Percentiles rank a stretch among this genome's conserved stretches.
Conservation (phyloP, 2,329 filamentous ascomycete genomes). For the Botrytis byssoidea region DNA sequence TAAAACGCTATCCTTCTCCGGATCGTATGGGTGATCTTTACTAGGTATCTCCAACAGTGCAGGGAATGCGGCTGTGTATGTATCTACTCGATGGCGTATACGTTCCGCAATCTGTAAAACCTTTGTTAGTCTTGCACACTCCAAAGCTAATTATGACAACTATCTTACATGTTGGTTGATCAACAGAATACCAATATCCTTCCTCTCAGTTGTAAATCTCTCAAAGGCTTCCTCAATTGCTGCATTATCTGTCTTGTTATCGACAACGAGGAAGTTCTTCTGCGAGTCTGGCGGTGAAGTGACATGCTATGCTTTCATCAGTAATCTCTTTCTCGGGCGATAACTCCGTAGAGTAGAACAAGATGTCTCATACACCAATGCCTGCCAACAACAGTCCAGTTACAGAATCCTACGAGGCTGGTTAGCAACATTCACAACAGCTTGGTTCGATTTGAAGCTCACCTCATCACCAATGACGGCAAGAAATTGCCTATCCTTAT, state of each 20-base stretch:
- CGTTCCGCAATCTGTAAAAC: constrained; percentile 76
- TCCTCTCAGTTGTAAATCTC: constrained; percentile 81
- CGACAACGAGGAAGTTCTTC: constrained; percentile 98
- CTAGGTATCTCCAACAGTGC: constrained; percentile 94
- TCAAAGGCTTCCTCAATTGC: constrained; percentile 90
- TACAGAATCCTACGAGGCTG: constrained; percentile 75
- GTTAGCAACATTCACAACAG: constrained; percentile 25
- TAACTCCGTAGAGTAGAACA: background rate
- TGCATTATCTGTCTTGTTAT: constrained; percentile 84
- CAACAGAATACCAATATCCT: constrained; percentile 93
- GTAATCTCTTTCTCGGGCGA: constrained; percentile 7
- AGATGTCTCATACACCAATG: constrained; percentile 69
- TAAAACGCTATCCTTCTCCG: constrained; percentile 96
- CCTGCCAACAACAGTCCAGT: constrained; percentile 93
- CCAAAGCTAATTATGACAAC: background rate
- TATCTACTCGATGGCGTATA: constrained; percentile 88
- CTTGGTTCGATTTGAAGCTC: constrained; percentile 24
- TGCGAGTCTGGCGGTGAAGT: constrained; percentile 83
- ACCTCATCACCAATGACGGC: constrained; percentile 98
- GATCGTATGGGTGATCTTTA: constrained; percentile 98
- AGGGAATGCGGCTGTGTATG: constrained; percentile 93
- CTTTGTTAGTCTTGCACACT: constrained; percentile 15
- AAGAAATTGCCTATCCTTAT: constrained; percentile 89
- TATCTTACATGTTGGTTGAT: constrained; percentile 91
- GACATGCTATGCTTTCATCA: constrained; percentile 65